Evolutionary conservation across 352 stramenopile species (phyloP), one percentile per base, ranked within the genome.

Genomic region (Phytophthora sp.): DNA sequence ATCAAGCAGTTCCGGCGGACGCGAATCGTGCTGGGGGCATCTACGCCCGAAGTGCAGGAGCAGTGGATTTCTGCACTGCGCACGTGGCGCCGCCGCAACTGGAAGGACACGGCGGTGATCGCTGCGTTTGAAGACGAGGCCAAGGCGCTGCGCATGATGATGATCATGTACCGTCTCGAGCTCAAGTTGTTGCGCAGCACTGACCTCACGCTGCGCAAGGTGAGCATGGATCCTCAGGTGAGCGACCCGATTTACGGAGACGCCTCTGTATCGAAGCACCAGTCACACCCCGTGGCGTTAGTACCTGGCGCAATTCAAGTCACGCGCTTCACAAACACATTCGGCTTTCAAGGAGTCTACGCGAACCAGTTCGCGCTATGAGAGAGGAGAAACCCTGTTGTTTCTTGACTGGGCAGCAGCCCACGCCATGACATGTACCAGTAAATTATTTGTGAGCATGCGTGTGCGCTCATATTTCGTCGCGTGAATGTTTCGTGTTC

Each of bases 71-170:
- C 71, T 23, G 85, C 85, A 18, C 73, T 92, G 24, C 79, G 85
- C 44, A 88, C 83, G 17, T 94, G 85, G 85, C 81, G 82, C 30
- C 82, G 85, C 34, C 79, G 81, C 49, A 92, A 91, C 55, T 94
- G 85, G 85, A 79, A 80, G 32, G 82, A 94, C 26, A 78, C 80
- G 39, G 58, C 82, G 9, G 68, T 88, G 21, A 85, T 94, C 48
- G 52, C 72, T 15, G 82, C 76, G 27, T 75, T 68, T 39, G 82
- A 89, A 2, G 83, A 94, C 64, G 85, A 94, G 54, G 74, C 62
- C 54, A 82, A 73, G 31, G 77, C 78, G 49, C 69, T 92, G 48
- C 79, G 77, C 17, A 78, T 88, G 67, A 52, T 87, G 45, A 92
- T 92, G 83, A 68, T 76, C 51, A 80, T 87, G 70, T 70, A 88